Conservation (phyloP, 257 asterid species). For the Solanum ossicruentum region DNA sequence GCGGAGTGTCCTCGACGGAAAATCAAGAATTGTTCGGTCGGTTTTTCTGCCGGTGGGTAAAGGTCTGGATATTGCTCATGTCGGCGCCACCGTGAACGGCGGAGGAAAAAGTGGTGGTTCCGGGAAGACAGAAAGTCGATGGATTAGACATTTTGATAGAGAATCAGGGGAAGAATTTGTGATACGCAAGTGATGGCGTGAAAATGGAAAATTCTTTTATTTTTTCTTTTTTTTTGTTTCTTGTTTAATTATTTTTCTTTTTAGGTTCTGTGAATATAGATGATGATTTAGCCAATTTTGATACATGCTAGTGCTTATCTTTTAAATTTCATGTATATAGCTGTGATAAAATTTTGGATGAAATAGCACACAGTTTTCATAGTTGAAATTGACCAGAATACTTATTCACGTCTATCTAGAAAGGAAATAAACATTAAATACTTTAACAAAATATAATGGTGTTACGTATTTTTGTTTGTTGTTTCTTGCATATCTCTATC, state of each 20-base stretch:
- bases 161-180: conserved; percentile 55
- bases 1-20: conserved; percentile 39
- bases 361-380: not conserved
- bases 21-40: conserved; percentile 52
- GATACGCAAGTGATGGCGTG: not conserved
- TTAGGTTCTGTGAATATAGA: not conserved
- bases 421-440: not conserved
- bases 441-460: not conserved
- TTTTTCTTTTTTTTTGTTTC: not conserved
- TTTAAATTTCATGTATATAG: not conserved
- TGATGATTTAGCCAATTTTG: not conserved
- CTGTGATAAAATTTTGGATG: not conserved
- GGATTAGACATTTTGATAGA: conserved; percentile 50
- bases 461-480: not conserved
- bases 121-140: conserved; percentile 20
- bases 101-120: conserved; percentile 13
- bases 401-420: not conserved
- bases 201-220: not conserved
- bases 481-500: not conserved
- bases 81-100: conserved; percentile 37
- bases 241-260: not conserved
- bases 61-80: conserved; percentile 67
- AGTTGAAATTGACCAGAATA: not conserved
- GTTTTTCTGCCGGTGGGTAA: conserved; percentile 81
- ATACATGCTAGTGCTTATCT: not conserved